Conservation (phyloP, 2,329 filamentous ascomycete genomes). For the Exophiala sideris region DNA sequence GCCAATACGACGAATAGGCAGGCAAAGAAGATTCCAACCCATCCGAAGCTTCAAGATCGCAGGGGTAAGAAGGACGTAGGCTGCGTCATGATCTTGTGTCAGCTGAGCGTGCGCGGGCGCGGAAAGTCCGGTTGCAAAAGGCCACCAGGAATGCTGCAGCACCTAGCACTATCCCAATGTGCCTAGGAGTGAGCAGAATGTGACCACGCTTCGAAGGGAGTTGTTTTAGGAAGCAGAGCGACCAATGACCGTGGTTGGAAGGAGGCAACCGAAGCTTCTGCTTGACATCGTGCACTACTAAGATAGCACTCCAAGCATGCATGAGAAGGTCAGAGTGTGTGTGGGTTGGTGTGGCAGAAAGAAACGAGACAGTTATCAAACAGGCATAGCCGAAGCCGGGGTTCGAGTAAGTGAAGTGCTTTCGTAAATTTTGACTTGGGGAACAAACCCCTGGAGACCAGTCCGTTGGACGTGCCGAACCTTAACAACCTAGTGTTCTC, state of each 20-base stretch:
- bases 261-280: constrained; percentile 19
- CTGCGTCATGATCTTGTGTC: constrained; percentile 17
- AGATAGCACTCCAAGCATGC: constrained; percentile 11
- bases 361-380: constrained; percentile 12
- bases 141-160: constrained; percentile 15
- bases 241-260: constrained; percentile 8
- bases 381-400: constrained; percentile 17
- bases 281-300: constrained; percentile 25
- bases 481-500: not conserved
- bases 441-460: not conserved
- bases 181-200: constrained; percentile 7
- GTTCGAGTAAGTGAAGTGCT: constrained; percentile 2
- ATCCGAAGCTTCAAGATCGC: constrained; percentile 5
- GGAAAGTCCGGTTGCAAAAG: constrained; percentile 15
- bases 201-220: not conserved
- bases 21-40: constrained; percentile 1
- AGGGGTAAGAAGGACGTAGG: constrained; percentile 5
- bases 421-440: constrained; percentile 2
- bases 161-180: constrained; percentile 1
- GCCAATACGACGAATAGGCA: constrained; percentile 4
- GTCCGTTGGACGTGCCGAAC: constrained; percentile 2
- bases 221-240: not conserved
- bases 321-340: constrained; percentile 15
- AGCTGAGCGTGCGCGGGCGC: constrained; percentile 19
- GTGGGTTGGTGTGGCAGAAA: constrained; percentile 13